These are phyloP conservation scores for Jaminaea rosea DNA, from an alignment of 1,284 basidiomycete genomes.

Conservation along the genomic window DNA sequence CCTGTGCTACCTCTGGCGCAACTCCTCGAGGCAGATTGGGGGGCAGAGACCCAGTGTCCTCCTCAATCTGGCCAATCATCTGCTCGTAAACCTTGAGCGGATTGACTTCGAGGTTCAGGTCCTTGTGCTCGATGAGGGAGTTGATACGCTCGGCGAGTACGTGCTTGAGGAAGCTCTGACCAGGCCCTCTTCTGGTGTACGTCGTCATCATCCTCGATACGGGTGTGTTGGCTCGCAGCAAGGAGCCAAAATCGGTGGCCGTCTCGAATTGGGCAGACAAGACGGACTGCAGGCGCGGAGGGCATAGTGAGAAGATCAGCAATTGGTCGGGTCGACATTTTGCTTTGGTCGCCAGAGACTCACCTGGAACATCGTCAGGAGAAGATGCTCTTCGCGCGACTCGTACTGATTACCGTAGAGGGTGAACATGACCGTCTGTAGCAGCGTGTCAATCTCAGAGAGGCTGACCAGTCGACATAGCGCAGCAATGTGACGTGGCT, in stretches of 20 bases:
- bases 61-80: constrained; percentile 96
- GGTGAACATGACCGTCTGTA: constrained; percentile 99
- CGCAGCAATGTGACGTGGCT: constrained; percentile 89
- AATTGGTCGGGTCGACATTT: background rate
- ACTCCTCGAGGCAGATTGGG: constrained; percentile 83
- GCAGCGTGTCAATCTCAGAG: constrained; percentile 91
- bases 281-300: constrained; percentile 61
- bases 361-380: constrained; percentile 90
- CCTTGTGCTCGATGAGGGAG: constrained; percentile 94
- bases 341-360: constrained; percentile 15
- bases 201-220: constrained; percentile 99
- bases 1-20: constrained; percentile 80
- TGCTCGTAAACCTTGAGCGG: constrained; percentile 98
- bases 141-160: constrained; percentile 95
- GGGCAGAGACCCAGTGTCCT: constrained; percentile 83
- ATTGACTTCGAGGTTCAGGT: constrained; percentile 95
- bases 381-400: constrained; percentile 91
- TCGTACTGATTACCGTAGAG: constrained; percentile 99
- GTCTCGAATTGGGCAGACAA: constrained; percentile 97
- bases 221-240: constrained; percentile 94
- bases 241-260: constrained; percentile 90
- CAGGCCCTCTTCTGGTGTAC: constrained; percentile 92
- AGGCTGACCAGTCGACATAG: constrained; percentile 94
- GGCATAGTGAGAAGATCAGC: background rate
- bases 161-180: constrained; percentile 92